A percentile compares a stretch with the other conserved stretches of the same genome.
phyloP scores from a whole-genome alignment of 73 alveolate species.

The Paramecium bursaria region DNA sequence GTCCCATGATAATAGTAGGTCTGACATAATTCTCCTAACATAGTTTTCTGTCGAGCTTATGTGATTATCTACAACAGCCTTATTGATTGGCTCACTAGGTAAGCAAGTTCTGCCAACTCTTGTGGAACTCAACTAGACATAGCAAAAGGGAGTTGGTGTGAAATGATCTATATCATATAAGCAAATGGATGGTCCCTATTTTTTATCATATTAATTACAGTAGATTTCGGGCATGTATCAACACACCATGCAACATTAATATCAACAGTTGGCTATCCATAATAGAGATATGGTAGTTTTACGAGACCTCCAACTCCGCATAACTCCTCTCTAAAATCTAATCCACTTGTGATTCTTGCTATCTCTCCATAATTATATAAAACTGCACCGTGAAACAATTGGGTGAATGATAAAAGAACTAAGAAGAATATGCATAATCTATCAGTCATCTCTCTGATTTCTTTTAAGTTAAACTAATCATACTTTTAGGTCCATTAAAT shows the following conservation, averaged over 20 bases:
- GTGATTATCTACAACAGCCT: conserved; percentile 1
- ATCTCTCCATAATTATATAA: conserved; percentile 68
- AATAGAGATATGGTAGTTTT: conserved; percentile 70
- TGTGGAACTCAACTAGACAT: conserved; percentile 30
- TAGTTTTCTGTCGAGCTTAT: conserved; percentile 28
- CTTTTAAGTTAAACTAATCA: not conserved
- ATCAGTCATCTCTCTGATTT: conserved; percentile 69
- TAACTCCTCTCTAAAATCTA: conserved; percentile 71
- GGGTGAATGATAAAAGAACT: conserved; percentile 43
- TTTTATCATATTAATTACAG: not conserved
- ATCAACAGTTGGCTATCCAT: conserved; percentile 64
- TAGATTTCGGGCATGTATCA: conserved; percentile 64
- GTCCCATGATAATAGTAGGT: not conserved
- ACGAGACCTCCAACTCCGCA: conserved; percentile 69
- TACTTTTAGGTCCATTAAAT: conserved; percentile 69
- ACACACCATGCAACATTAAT: conserved; percentile 71
- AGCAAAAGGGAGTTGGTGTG: conserved; percentile 23
- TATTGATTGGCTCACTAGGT: conserved; percentile 22
- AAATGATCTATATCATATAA: conserved; percentile 56
- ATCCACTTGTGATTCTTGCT: conserved; percentile 67
- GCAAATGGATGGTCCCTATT: conserved; percentile 49
- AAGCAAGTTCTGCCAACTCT: conserved; percentile 32
- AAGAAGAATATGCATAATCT: conserved; percentile 49
- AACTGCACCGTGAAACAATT: conserved; percentile 31
- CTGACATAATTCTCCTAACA: conserved; percentile 47